Evolutionary conservation across 2,329 filamentous ascomycete genomes (phyloP), one percentile per base, ranked within the genome.

Genomic region (Aspergillus tubingensis): DNA sequence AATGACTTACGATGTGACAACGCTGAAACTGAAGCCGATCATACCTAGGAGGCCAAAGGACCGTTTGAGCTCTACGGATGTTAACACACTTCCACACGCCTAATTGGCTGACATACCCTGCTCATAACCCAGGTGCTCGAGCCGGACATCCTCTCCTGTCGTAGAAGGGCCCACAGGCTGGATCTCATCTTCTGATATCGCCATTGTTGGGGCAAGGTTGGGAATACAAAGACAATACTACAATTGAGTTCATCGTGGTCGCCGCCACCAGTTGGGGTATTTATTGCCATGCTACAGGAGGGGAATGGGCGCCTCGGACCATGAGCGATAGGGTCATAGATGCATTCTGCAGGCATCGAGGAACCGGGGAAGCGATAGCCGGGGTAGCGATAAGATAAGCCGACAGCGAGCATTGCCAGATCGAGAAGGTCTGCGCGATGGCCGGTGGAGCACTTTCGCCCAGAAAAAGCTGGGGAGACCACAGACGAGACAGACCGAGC

Each of bases 11-110:
- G 77, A 82, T 32, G 84, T 86, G 47, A 87, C 82, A 49, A 86
- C 83, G 59, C 79, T 82, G 70, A 87, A 86, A 49, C 79, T 81
- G 72, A 87, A 86, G 1, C 83, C 84, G 36, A 86, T 78, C 82
- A 86, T 86, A 38, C 83, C 83, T 27, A 86, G 64, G 5, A 85
- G 70, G 8, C 81, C 77, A 65, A 86, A 86, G 8, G 78, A 82
- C 8, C 84, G 81, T 68, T 84, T 85, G 64, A 86, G 78, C 70
- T 86, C 83, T 83, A 60, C 23, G 53, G 6, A 10, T 30, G 36
- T 63, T 7, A 56, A 30, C 51, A 30, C 13, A 17, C 4, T 39
- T 8, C 10, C 6, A 49, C 10, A 2, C 2, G 3, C 13, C 48
- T 25, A 30, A 15, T 55, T 19, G 19, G 13, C 8, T 3, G 8